phyloP scores from a whole-genome alignment of 192 early-diverging fungal species.

The Paraglomus brasilianum region DNA sequence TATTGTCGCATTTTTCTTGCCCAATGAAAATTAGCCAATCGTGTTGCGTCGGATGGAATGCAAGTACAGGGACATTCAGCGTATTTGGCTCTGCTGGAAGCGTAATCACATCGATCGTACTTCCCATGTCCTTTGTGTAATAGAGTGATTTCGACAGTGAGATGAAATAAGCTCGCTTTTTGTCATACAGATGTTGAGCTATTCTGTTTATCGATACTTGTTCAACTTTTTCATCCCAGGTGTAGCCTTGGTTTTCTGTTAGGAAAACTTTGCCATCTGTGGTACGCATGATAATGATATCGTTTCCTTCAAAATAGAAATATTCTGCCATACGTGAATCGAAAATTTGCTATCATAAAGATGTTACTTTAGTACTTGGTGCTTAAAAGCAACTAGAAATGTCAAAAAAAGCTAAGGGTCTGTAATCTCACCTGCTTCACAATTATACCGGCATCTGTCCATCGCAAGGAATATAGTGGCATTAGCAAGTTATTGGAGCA shows the following conservation, averaged over 20 bases:
- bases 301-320: constrained; percentile 41
- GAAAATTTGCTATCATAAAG: constrained; percentile 28
- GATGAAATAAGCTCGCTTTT: constrained; percentile 61
- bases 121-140: constrained; percentile 61
- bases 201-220: constrained; percentile 40
- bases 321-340: constrained; percentile 37
- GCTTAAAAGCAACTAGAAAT: not conserved
- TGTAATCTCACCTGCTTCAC: too few relatives aligned
- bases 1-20: constrained; percentile 48
- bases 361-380: not conserved
- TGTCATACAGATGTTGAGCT: constrained; percentile 62
- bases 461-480: too few relatives aligned
- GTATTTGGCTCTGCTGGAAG: constrained; percentile 62
- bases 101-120: constrained; percentile 54
- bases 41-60: constrained; percentile 82
- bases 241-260: constrained; percentile 65
- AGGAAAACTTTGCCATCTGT: constrained; percentile 47
- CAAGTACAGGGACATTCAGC: constrained; percentile 57
- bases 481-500: too few relatives aligned
- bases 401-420: too few relatives aligned
- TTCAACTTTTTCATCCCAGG: constrained; percentile 48
- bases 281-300: constrained; percentile 53
- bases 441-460: too few relatives aligned
- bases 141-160: constrained; percentile 48
- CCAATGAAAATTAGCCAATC: constrained; percentile 84